phyloP scores from a whole-genome alignment of 371 early-diverging fungal species.

The Mortierella sp. region DNA sequence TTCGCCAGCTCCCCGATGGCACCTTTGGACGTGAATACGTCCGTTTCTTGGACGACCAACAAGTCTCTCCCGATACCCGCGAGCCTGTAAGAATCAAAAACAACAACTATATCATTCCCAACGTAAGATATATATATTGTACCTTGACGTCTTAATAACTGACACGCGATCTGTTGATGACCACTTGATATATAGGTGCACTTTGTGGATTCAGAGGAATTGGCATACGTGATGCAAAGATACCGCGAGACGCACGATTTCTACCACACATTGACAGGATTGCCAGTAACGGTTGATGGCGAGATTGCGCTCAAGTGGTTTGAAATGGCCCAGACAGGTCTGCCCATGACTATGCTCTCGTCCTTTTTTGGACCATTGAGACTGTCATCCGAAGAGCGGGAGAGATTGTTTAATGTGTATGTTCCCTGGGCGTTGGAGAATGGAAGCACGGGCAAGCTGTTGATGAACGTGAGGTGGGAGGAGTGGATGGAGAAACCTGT shows the following conservation, averaged over 20 bases:
- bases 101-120: not conserved
- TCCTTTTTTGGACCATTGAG: slow-evolving; percentile 87
- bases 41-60: slow-evolving; percentile 81
- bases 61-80: slow-evolving; percentile 89
- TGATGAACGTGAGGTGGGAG: slow-evolving; percentile 93
- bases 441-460: slow-evolving; percentile 76
- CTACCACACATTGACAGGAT: slow-evolving; percentile 89
- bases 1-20: slow-evolving; percentile 75
- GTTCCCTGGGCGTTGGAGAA: slow-evolving; percentile 96
- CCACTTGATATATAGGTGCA: slow-evolving; percentile 66
- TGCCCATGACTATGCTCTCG: slow-evolving; percentile 91
- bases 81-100: slow-evolving; percentile 67
- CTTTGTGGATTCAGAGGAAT: slow-evolving; percentile 89
- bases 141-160: not conserved
- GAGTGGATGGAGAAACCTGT: slow-evolving; percentile 80
- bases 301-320: slow-evolving; percentile 97
- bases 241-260: slow-evolving; percentile 97
- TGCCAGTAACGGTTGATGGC: slow-evolving; percentile 90
- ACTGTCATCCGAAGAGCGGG: slow-evolving; percentile 70
- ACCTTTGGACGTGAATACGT: slow-evolving; percentile 93
- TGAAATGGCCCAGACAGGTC: slow-evolving; percentile 90
- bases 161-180: not conserved
- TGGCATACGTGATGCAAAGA: slow-evolving; percentile 94
- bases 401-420: slow-evolving; percentile 75
- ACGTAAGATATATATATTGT: not conserved